These are phyloP conservation scores for Pythium sukuiense DNA, from an alignment of 352 stramenopile species.

Conservation along the genomic window DNA sequence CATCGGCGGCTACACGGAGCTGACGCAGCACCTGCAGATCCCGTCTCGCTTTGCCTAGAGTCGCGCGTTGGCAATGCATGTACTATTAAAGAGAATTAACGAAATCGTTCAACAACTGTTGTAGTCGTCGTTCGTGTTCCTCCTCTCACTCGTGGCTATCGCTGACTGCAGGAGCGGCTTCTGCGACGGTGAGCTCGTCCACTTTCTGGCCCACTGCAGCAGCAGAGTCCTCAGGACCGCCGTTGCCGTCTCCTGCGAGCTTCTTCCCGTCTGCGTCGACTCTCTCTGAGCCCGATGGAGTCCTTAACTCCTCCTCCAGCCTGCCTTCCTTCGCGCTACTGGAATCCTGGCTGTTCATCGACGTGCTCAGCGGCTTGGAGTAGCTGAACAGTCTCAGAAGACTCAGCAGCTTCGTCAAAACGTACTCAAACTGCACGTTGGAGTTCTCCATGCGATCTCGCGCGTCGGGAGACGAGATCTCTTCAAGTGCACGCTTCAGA, in stretches of 20 bases:
- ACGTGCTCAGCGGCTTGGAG: conserved; percentile 44
- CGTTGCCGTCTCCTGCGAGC: not conserved
- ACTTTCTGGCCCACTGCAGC: conserved; percentile 8
- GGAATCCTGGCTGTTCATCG: not conserved
- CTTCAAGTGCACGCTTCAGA: conserved; percentile 56
- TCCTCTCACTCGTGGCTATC: conserved; percentile 1
- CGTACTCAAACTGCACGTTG: conserved; percentile 82
- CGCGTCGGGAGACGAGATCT: conserved; percentile 65
- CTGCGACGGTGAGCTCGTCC: conserved; percentile 20
- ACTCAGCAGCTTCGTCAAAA: conserved; percentile 66
- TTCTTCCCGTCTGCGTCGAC: conserved; percentile 12
- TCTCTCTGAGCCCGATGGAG: not conserved
- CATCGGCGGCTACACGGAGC: conserved; percentile 77
- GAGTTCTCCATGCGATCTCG: conserved; percentile 76
- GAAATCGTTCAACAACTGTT: not conserved
- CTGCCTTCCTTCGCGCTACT: not conserved
- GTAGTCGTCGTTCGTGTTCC: not conserved
- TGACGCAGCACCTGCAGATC: conserved; percentile 62
- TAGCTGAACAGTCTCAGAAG: conserved; percentile 76
- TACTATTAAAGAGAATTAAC: conserved; percentile 8
- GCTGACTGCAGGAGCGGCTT: not conserved
- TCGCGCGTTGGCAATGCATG: not conserved
- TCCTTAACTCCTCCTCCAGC: not conserved
- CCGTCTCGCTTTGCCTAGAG: conserved; percentile 52
- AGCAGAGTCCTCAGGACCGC: not conserved